A percentile compares a stretch with the other conserved stretches of the same genome.
Conservation (phyloP, 1,284 basidiomycete genomes). For the Rhodotorula mucilaginosa region DNA sequence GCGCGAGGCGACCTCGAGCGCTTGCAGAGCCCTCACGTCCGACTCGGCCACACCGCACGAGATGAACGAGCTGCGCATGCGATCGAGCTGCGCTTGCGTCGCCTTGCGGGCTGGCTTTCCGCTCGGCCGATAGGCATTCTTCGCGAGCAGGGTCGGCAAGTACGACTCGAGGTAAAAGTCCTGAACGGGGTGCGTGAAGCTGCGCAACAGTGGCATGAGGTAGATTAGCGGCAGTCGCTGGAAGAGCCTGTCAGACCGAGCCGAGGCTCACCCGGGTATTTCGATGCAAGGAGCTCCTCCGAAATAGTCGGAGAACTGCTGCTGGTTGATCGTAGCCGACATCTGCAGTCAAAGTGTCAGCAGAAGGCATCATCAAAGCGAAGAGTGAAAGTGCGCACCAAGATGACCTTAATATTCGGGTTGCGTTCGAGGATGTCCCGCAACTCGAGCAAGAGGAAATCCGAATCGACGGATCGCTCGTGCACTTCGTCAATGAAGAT, state of each 20-base stretch:
- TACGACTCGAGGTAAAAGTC: constrained; percentile 81
- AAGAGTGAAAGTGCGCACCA: constrained; percentile 47
- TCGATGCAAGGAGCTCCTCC: constrained; percentile 72
- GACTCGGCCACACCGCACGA: constrained; percentile 42
- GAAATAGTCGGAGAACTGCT: constrained; percentile 78
- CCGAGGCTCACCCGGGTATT: constrained; percentile 63
- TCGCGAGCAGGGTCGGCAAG: constrained; percentile 56
- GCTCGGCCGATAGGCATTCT: constrained; percentile 49
- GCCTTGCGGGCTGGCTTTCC: constrained; percentile 53
- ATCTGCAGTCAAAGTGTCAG: constrained; percentile 30
- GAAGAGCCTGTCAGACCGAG: too few relatives aligned
- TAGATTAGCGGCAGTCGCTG: too few relatives aligned
- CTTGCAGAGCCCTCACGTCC: constrained; percentile 42
- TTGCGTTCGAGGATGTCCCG: constrained; percentile 73
- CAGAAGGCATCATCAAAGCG: constrained; percentile 20
- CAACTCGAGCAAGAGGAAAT: constrained; percentile 81
- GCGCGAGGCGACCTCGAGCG: constrained; percentile 63
- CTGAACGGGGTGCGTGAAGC: constrained; percentile 69
- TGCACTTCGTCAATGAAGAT: constrained; percentile 81
- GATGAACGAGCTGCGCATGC: constrained; percentile 36
- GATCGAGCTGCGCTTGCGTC: constrained; percentile 53
- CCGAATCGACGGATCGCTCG: constrained; percentile 60
- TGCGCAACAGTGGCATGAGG: neutral
- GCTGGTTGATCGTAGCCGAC: constrained; percentile 79
- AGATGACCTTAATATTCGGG: constrained; percentile 70